Evolutionary conservation across 768 basidiomycete genomes (phyloP).

Genomic region (Dentipellis sp.): DNA sequence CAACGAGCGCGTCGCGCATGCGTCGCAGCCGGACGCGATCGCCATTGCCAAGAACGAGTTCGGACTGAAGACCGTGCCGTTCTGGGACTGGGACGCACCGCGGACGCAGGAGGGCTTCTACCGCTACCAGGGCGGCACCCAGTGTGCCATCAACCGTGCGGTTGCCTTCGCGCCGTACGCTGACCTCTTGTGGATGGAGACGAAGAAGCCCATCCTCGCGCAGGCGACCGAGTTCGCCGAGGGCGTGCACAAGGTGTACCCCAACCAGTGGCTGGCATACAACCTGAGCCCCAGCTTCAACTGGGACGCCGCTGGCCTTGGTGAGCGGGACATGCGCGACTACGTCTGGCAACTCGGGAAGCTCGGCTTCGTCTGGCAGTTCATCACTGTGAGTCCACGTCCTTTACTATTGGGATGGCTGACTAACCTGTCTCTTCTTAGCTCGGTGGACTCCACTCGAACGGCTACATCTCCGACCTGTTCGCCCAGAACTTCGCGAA

Average conservation of each 20-base stretch:
- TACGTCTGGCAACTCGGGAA: slow-evolving; percentile 93
- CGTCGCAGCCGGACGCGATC: slow-evolving; percentile 62
- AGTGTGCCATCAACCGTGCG: slow-evolving; percentile 87
- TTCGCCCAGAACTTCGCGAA: slow-evolving; percentile 85
- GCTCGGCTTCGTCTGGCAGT: slow-evolving; percentile 97
- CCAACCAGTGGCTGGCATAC: slow-evolving; percentile 93
- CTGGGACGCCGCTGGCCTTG: slow-evolving; percentile 90
- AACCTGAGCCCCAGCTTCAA: slow-evolving; percentile 93
- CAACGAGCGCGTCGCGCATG: slow-evolving; percentile 48
- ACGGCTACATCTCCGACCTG: slow-evolving; percentile 90
- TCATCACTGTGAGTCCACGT: slow-evolving; percentile 75
- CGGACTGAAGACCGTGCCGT: slow-evolving; percentile 62
- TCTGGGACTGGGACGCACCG: slow-evolving; percentile 94
- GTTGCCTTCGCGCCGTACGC: slow-evolving; percentile 92
- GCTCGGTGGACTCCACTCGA: slow-evolving; percentile 96
- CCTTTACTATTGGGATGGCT: not conserved
- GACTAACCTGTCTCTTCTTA: slow-evolving; percentile 21
- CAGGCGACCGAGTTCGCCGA: slow-evolving; percentile 90
- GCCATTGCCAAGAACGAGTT: slow-evolving; percentile 73
- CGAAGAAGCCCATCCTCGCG: slow-evolving; percentile 83
- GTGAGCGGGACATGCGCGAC: slow-evolving; percentile 72
- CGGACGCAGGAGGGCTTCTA: slow-evolving; percentile 95
- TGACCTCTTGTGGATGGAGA: slow-evolving; percentile 94
- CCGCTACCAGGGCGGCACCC: slow-evolving; percentile 94
- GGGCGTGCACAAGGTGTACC: slow-evolving; percentile 75